These are phyloP conservation scores for Themeda triandra DNA, from an alignment of 176 grass and related monocot genomes.

Conservation along the genomic window DNA sequence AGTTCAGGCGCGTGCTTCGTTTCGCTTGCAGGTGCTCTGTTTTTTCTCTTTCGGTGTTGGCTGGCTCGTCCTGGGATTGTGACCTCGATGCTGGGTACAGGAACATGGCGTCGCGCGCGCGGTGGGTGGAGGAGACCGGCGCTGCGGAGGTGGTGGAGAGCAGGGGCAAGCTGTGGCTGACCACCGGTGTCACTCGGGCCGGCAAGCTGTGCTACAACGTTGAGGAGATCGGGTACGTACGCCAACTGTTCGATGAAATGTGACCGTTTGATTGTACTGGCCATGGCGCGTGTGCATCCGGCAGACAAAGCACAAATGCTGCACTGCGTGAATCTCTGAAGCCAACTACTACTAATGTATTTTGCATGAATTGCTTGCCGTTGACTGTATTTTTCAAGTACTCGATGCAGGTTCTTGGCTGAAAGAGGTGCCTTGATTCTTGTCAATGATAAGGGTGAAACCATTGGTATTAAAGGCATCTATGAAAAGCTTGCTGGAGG, in stretches of 20 bases:
- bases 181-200: slow-evolving; percentile 48
- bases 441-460: slow-evolving; percentile 32
- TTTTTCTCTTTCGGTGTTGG: neutral
- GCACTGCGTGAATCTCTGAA: neutral
- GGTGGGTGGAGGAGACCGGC: slow-evolving; percentile 65
- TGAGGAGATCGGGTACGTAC: slow-evolving; percentile 82
- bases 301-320: neutral
- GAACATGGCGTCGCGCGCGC: slow-evolving; percentile 53
- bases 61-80: neutral
- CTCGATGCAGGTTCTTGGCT: slow-evolving; percentile 58
- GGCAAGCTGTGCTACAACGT: slow-evolving; percentile 72
- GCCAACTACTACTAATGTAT: neutral
- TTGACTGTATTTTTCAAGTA: neutral
- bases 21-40: no score
- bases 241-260: slow-evolving; percentile 36
- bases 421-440: slow-evolving; percentile 79
- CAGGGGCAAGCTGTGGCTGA: slow-evolving; percentile 81
- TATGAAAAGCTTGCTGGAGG: slow-evolving; percentile 52
- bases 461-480: slow-evolving; percentile 38
- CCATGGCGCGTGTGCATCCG: neutral
- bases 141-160: slow-evolving; percentile 68
- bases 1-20: slow-evolving; percentile 63
- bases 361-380: neutral
- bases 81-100: no score
- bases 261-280: neutral